Conservation (phyloP, 2,329 filamentous ascomycete species). For the Diaporthe ampelina region DNA sequence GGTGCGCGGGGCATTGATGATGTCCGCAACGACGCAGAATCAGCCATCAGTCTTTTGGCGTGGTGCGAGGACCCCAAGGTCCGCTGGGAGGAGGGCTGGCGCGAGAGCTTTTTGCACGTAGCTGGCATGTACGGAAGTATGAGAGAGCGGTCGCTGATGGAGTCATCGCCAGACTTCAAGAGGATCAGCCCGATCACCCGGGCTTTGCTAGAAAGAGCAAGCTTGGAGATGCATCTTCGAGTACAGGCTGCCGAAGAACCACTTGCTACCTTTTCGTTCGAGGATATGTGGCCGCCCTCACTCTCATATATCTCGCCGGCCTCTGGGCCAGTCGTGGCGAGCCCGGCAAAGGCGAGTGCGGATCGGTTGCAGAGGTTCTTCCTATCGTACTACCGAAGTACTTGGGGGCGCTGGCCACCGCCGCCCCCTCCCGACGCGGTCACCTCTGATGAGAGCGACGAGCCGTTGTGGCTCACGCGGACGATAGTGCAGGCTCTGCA, state of each 20-base stretch:
- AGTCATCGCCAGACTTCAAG: slow-evolving; percentile 68
- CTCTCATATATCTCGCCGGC: slow-evolving; percentile 48
- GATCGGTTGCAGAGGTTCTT: slow-evolving; percentile 74
- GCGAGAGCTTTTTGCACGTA: slow-evolving; percentile 76
- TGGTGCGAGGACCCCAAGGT: slow-evolving; percentile 76
- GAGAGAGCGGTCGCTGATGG: slow-evolving; percentile 50
- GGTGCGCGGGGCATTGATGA: slow-evolving; percentile 73
- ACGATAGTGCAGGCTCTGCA: slow-evolving; percentile 70
- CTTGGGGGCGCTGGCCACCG: slow-evolving; percentile 74
- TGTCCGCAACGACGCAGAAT: slow-evolving; percentile 70
- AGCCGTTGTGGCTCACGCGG: slow-evolving; percentile 73
- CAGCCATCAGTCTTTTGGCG: slow-evolving; percentile 72
- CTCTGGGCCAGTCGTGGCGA: slow-evolving; percentile 48
- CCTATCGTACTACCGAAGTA: slow-evolving; percentile 66
- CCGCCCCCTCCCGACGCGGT: slow-evolving; percentile 43
- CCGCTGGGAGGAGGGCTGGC: slow-evolving; percentile 76
- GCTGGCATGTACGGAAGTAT: slow-evolving; percentile 70
- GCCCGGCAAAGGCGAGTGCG: slow-evolving; percentile 66
- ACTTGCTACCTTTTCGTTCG: slow-evolving; percentile 71
- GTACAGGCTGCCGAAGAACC: slow-evolving; percentile 74
- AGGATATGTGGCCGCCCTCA: slow-evolving; percentile 70
- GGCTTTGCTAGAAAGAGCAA: slow-evolving; percentile 73
- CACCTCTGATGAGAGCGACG: slow-evolving; percentile 49
- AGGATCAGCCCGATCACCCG: slow-evolving; percentile 72
- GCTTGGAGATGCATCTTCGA: slow-evolving; percentile 72